Percentiles rank a stretch among this genome's conserved stretches.
Conservation (phyloP, 257 asterid genomes). For the Primulina huaijiensis region DNA sequence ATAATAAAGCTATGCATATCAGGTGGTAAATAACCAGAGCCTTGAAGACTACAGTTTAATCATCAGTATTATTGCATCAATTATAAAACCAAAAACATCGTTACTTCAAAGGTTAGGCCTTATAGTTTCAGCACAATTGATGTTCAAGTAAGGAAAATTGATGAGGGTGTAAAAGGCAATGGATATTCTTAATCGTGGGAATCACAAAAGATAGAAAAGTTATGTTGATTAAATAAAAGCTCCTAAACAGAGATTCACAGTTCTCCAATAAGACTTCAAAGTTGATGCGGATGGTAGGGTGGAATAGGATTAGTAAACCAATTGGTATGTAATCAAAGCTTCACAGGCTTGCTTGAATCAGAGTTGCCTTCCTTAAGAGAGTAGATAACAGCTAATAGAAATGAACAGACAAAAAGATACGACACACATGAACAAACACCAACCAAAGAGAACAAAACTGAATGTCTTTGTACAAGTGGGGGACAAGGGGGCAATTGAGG, state of each 20-base stretch:
- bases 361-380: background rate
- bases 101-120: background rate
- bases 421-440: background rate
- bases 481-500: background rate
- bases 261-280: background rate
- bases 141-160: background rate
- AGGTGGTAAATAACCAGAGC: background rate
- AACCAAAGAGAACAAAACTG: background rate
- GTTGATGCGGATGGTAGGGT: background rate
- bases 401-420: background rate
- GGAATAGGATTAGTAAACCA: background rate
- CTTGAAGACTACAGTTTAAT: background rate
- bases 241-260: background rate
- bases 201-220: background rate
- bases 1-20: conserved; percentile 12
- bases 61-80: background rate
- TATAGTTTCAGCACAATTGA: background rate
- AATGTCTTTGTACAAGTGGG: background rate
- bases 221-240: background rate
- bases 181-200: background rate
- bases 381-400: background rate
- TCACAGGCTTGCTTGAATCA: background rate
- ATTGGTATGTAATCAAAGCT: background rate
- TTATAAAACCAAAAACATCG: background rate
- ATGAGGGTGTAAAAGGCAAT: background rate